Evolutionary conservation across 129 eudicot genomes (phyloP).

Genomic region (Flaveria sonorensis): DNA sequence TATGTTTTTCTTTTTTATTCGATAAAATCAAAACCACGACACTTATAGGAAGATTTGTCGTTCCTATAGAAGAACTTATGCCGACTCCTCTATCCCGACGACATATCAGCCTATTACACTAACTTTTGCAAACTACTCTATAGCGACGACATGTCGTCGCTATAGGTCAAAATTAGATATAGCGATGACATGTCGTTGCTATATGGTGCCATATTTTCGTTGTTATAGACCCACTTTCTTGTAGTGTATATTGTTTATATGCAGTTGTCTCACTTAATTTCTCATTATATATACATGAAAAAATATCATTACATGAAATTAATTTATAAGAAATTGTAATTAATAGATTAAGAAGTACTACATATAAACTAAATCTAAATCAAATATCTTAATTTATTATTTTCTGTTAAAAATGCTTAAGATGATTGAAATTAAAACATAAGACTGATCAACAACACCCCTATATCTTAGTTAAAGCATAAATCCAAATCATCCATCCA

Average conservation of each 20-base stretch:
- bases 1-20: too few relatives aligned
- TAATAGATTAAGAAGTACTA: neutral
- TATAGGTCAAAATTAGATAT: too few relatives aligned
- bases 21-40: too few relatives aligned
- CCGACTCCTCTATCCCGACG: too few relatives aligned
- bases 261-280: neutral
- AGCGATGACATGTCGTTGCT: too few relatives aligned
- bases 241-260: conserved; percentile 18
- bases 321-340: neutral
- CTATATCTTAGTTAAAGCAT: conserved; percentile 11
- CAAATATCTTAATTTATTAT: neutral
- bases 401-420: neutral
- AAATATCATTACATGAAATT: neutral
- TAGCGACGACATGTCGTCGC: too few relatives aligned
- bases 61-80: too few relatives aligned
- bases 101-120: too few relatives aligned
- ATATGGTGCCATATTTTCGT: too few relatives aligned
- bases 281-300: neutral
- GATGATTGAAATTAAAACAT: neutral
- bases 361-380: neutral
- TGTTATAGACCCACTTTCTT: too few relatives aligned
- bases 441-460: neutral
- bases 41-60: too few relatives aligned
- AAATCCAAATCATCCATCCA: conserved; percentile 28
- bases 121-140: too few relatives aligned